Percentiles rank a stretch among this genome's conserved stretches.
Conservation (phyloP, 164 flowering plant genomes). For the Vitis vinifera region DNA sequence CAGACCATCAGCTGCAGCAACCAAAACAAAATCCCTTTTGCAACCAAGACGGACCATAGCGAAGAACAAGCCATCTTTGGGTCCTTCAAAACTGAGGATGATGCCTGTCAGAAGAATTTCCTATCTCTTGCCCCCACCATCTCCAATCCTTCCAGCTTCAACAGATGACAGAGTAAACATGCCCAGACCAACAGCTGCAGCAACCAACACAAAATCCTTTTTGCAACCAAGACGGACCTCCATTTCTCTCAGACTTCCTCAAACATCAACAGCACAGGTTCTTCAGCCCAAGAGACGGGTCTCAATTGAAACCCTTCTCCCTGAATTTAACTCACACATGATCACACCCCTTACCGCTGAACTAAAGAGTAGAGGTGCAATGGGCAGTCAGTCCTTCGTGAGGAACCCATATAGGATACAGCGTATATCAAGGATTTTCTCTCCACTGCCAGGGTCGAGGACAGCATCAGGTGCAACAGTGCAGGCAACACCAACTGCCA, state of each 20-base stretch:
- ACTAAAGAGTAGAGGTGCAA: conserved; percentile 21
- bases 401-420: conserved; percentile 55
- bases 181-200: conserved; percentile 18
- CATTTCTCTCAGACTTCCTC: conserved; percentile 46
- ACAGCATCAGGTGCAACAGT: conserved; percentile 12
- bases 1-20: conserved; percentile 19
- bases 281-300: conserved; percentile 63
- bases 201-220: conserved; percentile 24
- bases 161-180: conserved; percentile 49
- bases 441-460: conserved; percentile 28
- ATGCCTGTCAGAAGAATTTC: conserved; percentile 64
- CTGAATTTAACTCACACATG: conserved; percentile 37
- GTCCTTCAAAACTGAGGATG: conserved; percentile 52
- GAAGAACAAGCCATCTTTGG: conserved; percentile 74
- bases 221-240: conserved; percentile 61
- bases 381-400: conserved; percentile 42
- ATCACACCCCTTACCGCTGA: conserved; percentile 41
- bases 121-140: conserved; percentile 52
- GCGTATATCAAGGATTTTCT: conserved; percentile 45
- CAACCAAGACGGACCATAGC: conserved; percentile 45
- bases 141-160: conserved; percentile 28
- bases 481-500: conserved; percentile 10
- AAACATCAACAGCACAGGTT: conserved; percentile 21
- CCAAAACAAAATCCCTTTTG: conserved; percentile 29
- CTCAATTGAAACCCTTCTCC: conserved; percentile 64